Evolutionary conservation across 176 grass and related monocot genomes (phyloP), one percentile per base, ranked within the genome.

Genomic region (Ensete ventricosum): DNA sequence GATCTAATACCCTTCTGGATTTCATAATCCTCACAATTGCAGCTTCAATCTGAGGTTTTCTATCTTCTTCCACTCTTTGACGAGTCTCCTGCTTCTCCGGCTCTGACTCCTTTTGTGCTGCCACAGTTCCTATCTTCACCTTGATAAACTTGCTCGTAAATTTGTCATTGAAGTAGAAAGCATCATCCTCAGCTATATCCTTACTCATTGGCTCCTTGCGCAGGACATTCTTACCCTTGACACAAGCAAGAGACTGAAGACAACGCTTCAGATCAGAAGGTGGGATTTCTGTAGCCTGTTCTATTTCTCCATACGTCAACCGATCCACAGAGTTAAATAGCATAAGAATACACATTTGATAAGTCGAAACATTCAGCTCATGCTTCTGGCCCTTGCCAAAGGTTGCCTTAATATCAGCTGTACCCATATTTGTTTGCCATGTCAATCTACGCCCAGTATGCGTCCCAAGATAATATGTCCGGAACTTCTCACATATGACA

Each of bases 351-450:
- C 93, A 97, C 90, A 97, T 97, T 83, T 97, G 93, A 67, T 97
- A 97, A 67, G 93, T 97, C 17, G 93, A 97, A 67, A 97, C 90
- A 83, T 97, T 97, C 52, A 97, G 72, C 74, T 97, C 93, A 73
- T 97, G 93, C 81, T 93, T 97, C 76, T 93, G 90, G 43, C 90
- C 74, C 84, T 88, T 90, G 49, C 90, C 85, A 77, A 97, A 97
- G 13, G 87, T 88, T 55, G 93, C 90, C 78, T 97, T 97, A 79
- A 97, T 90, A 71, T 97, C 93, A 67, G 93, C 93, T 65, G 87
- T 93, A 66, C 93, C 93, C 93, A 97, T 97, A 78, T 93, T 97
- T 84, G 93, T 93, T 81, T 97, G 93, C 93, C 93, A 97, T 54
- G 93, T 97, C 83, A 97, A 87, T 81, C 93, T 84, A 65, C 93